Evolutionary conservation across 108 stramenopile genomes (phyloP).

Genomic region (Skeletonema potamos): DNA sequence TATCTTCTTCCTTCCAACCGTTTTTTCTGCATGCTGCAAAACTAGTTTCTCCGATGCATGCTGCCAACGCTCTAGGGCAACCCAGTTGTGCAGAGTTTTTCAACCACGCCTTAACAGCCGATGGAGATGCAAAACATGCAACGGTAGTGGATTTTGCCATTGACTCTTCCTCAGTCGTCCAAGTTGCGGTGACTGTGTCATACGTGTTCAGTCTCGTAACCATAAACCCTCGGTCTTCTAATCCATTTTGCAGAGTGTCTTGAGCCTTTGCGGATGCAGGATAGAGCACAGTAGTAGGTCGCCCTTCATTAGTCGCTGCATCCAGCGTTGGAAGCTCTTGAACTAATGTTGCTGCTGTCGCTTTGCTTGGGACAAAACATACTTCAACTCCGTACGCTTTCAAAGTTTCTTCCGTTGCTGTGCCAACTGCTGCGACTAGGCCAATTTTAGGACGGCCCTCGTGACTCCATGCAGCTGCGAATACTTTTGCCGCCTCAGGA

Average conservation of each 20-base stretch:
- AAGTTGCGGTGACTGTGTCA: constrained; percentile 78
- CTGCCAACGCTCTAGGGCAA: constrained; percentile 55
- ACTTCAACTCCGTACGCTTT: constrained; percentile 55
- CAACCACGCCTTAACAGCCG: constrained; percentile 82
- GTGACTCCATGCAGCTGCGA: constrained; percentile 64
- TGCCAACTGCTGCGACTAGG: constrained; percentile 77
- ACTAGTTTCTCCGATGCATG: constrained; percentile 88
- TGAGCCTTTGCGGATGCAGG: constrained; percentile 80
- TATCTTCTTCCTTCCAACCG: constrained; percentile 59
- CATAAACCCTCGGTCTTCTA: constrained; percentile 59
- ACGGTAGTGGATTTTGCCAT: constrained; percentile 48
- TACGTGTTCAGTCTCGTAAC: constrained; percentile 82
- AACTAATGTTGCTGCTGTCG: constrained; percentile 68
- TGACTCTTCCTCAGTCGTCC: constrained; percentile 54
- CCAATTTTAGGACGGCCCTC: constrained; percentile 40
- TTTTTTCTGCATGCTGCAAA: constrained; percentile 63
- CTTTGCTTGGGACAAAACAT: constrained; percentile 75
- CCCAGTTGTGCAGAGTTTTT: constrained; percentile 54
- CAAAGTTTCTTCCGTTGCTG: constrained; percentile 69
- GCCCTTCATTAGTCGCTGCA: constrained; percentile 17
- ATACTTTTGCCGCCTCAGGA: constrained; percentile 81
- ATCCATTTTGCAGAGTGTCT: constrained; percentile 63
- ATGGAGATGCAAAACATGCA: constrained; percentile 84
- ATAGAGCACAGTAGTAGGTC: constrained; percentile 59
- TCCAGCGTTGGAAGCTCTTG: constrained; percentile 56